phyloP scores from a whole-genome alignment of 106 monocot genomes.

The Apostasia ramifera region DNA sequence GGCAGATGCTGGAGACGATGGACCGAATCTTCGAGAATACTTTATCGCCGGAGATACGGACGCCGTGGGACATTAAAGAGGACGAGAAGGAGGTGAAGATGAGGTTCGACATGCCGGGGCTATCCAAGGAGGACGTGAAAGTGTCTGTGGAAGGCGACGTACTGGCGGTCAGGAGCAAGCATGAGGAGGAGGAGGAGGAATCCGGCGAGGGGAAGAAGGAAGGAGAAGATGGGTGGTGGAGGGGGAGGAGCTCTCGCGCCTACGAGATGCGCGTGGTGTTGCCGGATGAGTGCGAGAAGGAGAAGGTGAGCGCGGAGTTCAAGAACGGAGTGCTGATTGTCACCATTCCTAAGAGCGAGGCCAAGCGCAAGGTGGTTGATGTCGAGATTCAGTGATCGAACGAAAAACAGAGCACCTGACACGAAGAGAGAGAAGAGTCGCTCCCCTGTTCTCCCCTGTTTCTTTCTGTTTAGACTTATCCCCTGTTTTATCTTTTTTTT shows the following conservation, averaged over 20 bases:
- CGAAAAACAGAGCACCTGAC: too few relatives aligned
- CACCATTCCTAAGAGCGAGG: conserved; percentile 31
- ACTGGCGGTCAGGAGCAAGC: conserved; percentile 53
- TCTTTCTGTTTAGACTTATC: too few relatives aligned
- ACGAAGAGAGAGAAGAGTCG: too few relatives aligned
- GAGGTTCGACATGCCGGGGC: conserved; percentile 76
- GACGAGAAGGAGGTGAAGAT: conserved; percentile 61
- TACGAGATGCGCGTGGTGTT: conserved; percentile 44
- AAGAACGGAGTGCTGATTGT: conserved; percentile 64
- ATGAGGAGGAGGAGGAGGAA: too few relatives aligned
- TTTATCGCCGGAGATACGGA: conserved; percentile 25
- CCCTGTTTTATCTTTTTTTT: too few relatives aligned
- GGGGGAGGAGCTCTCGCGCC: conserved; percentile 21
- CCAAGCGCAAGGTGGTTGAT: conserved; percentile 41
- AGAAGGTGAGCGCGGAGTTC: conserved; percentile 51
- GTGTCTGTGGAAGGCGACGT: conserved; percentile 67
- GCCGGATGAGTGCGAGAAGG: conserved; percentile 55
- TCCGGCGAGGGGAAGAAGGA: conserved; percentile 10
- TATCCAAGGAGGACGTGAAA: conserved; percentile 64
- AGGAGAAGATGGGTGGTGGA: conserved; percentile 15
- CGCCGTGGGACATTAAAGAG: conserved; percentile 62
- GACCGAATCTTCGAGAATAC: conserved; percentile 60
- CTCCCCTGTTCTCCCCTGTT: too few relatives aligned
- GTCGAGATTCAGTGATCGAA: conserved; percentile 12
- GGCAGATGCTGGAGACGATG: conserved; percentile 68